Evolutionary conservation across 441 rosid species (phyloP), one percentile per base, ranked within the genome.

Genomic region (Isatis lusitanica): DNA sequence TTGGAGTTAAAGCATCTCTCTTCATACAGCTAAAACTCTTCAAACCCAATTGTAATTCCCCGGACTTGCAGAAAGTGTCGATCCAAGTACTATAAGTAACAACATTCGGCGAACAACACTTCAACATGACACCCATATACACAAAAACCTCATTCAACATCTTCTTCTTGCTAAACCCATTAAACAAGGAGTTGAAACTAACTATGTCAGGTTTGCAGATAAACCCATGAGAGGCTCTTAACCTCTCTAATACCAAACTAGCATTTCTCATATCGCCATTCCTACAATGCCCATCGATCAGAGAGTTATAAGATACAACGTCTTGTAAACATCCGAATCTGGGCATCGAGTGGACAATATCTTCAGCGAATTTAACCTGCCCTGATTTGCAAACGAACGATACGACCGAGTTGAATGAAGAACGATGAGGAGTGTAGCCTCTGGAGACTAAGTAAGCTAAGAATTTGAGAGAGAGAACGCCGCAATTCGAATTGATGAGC

Each of bases 41-140:
- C 39, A 53, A 50, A 4, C 52, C 85, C 73, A 42, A n/a, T 3
- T 39, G 2, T 55, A 82, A 64, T 4, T 82, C 82, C 9, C 82
- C 72, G 0, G 67, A 21, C 50, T 77, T 80, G 74, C 83, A 82
- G 31, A 82, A 68, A 40, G 60, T 57, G 60, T 82, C 80, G 6
- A 82, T 77, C 83, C 75, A 82, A 38, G 65, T 77, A 36, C 74
- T 77, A 30, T 77, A 79, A 6, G 83, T 82, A 77, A 82, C 76
- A 42, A 82, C 82, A 57, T 80, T 82, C 0, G 85, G 83, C 1
- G 71, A 63, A 68, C 62, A 77, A 47, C 58, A 74, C 74, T 82
- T 82, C 46, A 71, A 77, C 83, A 82, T 82, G 56, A 79, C 72
- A 26, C 83, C 53, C 80, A 82, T 80, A 60, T 63, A 82, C 35